Evolutionary conservation across 2,329 filamentous ascomycete species (phyloP).

Genomic region (Nectriaceae sp.): DNA sequence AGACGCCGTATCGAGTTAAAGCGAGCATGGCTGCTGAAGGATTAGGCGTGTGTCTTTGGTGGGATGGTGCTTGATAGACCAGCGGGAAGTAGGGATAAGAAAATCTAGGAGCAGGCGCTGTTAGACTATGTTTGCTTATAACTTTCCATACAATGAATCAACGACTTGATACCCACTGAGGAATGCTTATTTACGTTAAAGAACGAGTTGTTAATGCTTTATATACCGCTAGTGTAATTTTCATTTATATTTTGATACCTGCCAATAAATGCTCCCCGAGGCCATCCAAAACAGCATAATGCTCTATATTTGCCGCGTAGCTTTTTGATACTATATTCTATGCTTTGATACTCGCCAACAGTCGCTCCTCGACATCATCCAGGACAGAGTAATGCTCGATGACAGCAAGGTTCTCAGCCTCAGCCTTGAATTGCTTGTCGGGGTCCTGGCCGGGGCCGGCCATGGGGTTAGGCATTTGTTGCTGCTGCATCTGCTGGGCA

Average conservation of each 20-base stretch:
- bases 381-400: constrained; percentile 92
- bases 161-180: too few species aligned
- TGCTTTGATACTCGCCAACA: constrained; percentile 60
- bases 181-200: too few species aligned
- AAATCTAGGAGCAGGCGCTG: constrained; percentile 8
- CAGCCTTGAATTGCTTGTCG: constrained; percentile 89
- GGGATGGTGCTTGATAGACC: constrained; percentile 44
- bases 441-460: constrained; percentile 93
- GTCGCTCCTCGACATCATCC: constrained; percentile 81
- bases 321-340: constrained; percentile 32
- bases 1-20: constrained; percentile 71
- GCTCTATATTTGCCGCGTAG: too few species aligned
- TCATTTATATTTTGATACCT: too few species aligned
- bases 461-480: constrained; percentile 57
- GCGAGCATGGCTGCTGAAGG: constrained; percentile 66
- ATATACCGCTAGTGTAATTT: too few species aligned
- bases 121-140: neutral
- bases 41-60: constrained; percentile 65
- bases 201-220: too few species aligned
- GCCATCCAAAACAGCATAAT: too few species aligned
- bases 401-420: constrained; percentile 94
- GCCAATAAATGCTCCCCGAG: too few species aligned
- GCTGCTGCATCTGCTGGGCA: constrained; percentile 81
- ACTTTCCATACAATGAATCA: too few species aligned
- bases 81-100: constrained; percentile 7